phyloP scores from a whole-genome alignment of 345 rosid species.

The Linum usitatissimum region DNA sequence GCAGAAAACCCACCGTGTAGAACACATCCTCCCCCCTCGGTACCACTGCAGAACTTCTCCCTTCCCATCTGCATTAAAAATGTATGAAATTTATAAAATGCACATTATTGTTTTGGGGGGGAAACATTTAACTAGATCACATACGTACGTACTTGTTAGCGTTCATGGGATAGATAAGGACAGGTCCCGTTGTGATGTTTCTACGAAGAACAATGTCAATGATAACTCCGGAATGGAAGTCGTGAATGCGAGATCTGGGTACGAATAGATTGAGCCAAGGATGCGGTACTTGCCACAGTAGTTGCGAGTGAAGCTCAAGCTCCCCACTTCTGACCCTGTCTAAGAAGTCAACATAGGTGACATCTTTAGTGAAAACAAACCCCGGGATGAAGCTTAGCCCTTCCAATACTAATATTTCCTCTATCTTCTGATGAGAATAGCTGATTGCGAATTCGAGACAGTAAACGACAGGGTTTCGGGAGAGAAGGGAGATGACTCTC shows the following conservation, averaged over 20 bases:
- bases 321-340: conserved; percentile 70
- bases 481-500: conserved; percentile 42
- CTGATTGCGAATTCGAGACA: conserved; percentile 62
- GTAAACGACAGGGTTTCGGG: conserved; percentile 45
- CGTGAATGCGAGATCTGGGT: conserved; percentile 52
- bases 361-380: conserved; percentile 23
- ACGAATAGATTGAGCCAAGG: conserved; percentile 88
- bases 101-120: no score
- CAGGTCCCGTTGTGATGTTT: conserved; percentile 51
- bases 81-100: no score
- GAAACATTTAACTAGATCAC: not conserved
- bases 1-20: conserved; percentile 72
- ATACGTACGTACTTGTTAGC: conserved; percentile 40
- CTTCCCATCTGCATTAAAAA: conserved; percentile 58
- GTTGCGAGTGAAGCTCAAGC: conserved; percentile 43
- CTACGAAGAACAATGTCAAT: conserved; percentile 47
- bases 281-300: conserved; percentile 93
- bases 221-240: conserved; percentile 62
- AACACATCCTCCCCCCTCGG: conserved; percentile 63
- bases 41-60: conserved; percentile 47
- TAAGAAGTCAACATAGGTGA: conserved; percentile 39
- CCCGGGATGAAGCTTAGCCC: conserved; percentile 17
- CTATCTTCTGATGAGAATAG: conserved; percentile 43
- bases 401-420: conserved; percentile 19
- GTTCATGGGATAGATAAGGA: conserved; percentile 81